phyloP scores from a whole-genome alignment of 2,329 filamentous ascomycete species.

The Pyrenophora graminea region DNA sequence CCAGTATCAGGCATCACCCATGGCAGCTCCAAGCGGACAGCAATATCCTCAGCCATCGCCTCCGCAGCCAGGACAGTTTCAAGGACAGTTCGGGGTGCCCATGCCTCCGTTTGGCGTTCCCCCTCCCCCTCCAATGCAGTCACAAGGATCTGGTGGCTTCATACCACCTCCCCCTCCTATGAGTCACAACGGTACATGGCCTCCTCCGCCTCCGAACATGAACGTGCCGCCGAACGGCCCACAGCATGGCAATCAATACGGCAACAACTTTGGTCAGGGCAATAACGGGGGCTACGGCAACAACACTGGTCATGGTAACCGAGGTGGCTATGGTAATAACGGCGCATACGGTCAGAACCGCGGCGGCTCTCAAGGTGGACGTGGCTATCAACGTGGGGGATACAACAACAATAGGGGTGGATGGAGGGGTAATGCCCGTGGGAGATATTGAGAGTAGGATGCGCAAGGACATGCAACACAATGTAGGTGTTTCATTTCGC shows the following conservation, averaged over 20 bases:
- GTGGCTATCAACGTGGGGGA: conserved; percentile 22
- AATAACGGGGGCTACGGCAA: conserved; percentile 3
- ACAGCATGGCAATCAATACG: conserved; percentile 7
- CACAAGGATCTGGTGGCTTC: conserved; percentile 21
- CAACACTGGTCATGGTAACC: conserved; percentile 19
- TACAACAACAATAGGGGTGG: conserved; percentile 22
- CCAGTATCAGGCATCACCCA: conserved; percentile 12
- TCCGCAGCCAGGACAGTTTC: conserved; percentile 25
- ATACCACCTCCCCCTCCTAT: conserved; percentile 33
- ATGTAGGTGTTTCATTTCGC: neutral
- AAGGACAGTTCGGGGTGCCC: conserved; percentile 23
- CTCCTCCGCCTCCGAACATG: conserved; percentile 26
- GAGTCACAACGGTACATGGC: conserved; percentile 29
- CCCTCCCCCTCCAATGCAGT: conserved; percentile 27
- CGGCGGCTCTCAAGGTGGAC: conserved; percentile 17
- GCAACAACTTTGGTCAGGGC: conserved; percentile 15
- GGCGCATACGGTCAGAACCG: neutral
- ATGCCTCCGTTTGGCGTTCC: conserved; percentile 22
- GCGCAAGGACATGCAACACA: neutral
- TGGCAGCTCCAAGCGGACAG: conserved; percentile 7
- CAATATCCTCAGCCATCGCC: conserved; percentile 17
- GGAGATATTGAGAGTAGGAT: conserved; percentile 12
- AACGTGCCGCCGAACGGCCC: conserved; percentile 18
- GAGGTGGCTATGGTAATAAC: conserved; percentile 4
- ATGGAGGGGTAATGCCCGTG: conserved; percentile 21